Base-by-base conservation (phyloP, 768 basidiomycete genomes). In the Lactarius hengduanensis region DNA sequence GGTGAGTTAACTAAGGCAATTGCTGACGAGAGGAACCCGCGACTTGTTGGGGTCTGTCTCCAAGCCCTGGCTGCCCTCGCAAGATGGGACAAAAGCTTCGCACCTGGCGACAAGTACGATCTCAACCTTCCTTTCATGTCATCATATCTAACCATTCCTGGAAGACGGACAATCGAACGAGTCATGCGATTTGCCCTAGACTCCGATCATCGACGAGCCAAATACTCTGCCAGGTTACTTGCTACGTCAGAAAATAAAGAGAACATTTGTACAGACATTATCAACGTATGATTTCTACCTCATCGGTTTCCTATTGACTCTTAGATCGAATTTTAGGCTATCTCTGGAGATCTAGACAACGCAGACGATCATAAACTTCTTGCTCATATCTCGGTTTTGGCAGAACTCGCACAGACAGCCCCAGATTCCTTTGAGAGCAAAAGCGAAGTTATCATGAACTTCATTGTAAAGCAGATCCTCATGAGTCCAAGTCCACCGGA, bases 191-290 rank as follows among this genome's bases (percentile, higher is more conserved):
- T 85, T 69, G 89, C 84, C 0, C 71, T 87, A 36, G 84, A 84
- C 30, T 81, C 84, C 4, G 83, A 89, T 61, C 78, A 80, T 30
- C 82, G 84, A 26, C 86, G 89, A 68, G 90, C 93, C 22, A 98
- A 98, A 75, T 96, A 92, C 74, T 91, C 94, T 1, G 86, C 91
- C 2, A 84, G 94, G 26, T 79, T 91, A 40, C 73, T 96, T 61
- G 81, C 68, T 6, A 11, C 50, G 59, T 70, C 81, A 45, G 84
- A 83, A 70, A 80, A 85, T 55, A 79, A 82, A 16, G 80, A 81
- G 8, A 78, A 82, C 2, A 68, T 80, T 1, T 86, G 88, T 68
- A 73, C 75, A 1, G 77, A 83, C 11, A 78, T 92, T 11, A 80
- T 94, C 36, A 85, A 91, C 70, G 95, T 94, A 69, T 59, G 81